Evolutionary conservation across 2,329 filamentous ascomycete species (phyloP).

Genomic region (Stenocarpella maydis): DNA sequence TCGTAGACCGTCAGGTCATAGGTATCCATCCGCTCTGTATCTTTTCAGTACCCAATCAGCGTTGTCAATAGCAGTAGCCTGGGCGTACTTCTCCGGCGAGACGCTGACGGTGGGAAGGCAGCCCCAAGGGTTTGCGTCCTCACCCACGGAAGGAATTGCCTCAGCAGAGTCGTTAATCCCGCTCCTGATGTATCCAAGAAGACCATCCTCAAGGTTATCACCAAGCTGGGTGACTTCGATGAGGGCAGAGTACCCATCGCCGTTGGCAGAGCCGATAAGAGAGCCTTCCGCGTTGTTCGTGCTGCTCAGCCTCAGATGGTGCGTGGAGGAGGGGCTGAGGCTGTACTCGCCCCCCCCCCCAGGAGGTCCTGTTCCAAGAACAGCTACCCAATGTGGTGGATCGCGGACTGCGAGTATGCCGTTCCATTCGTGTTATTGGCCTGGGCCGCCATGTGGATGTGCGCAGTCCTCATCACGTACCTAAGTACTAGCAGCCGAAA

Average conservation of each 20-base stretch:
- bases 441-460: constrained; percentile 44
- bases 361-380: constrained; percentile 68
- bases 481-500: constrained; percentile 58
- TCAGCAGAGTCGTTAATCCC: constrained; percentile 53
- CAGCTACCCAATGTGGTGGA: constrained; percentile 63
- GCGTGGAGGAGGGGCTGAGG: constrained; percentile 51
- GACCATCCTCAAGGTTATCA: constrained; percentile 55
- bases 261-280: constrained; percentile 50
- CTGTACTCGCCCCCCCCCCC: constrained; percentile 52
- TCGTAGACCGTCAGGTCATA: too few relatives aligned
- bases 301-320: constrained; percentile 46
- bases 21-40: constrained; percentile 17
- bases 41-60: too few relatives aligned
- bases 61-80: constrained; percentile 19
- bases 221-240: constrained; percentile 65
- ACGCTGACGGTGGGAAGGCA: constrained; percentile 21
- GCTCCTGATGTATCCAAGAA: constrained; percentile 60
- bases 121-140: constrained; percentile 17
- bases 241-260: constrained; percentile 52
- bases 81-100: constrained; percentile 21
- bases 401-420: neutral
- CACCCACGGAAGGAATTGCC: neutral
- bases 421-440: neutral
- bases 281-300: constrained; percentile 55
- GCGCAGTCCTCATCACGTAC: constrained; percentile 49